Base-by-base conservation (phyloP, 352 stramenopile genomes). In the Ophiocytium majus region DNA sequence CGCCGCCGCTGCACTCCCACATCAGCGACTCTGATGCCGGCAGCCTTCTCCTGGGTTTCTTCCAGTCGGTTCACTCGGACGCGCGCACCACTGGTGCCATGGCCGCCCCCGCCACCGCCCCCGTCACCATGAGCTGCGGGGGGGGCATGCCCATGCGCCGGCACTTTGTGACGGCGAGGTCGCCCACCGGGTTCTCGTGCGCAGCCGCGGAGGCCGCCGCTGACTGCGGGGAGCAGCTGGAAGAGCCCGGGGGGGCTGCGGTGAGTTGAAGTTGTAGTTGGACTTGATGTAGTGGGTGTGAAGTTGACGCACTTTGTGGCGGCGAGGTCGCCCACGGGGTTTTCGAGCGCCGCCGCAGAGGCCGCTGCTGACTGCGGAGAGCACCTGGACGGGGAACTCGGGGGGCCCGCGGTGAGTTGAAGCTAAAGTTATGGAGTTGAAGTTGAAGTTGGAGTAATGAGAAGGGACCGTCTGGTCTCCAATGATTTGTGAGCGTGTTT, bases 1-100 rank as follows among this genome's bases (percentile, higher is more conserved):
- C 14, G 43, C 5, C 43, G 43, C 43, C 5, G 43, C 5, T 5
- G 5, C 43, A 14, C 14, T 57, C 43, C 43, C 14, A 5, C 32
- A 78, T 78, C 35, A 78, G 66, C 66, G 66, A 78, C 35, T 78
- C 66, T 78, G 66, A 78, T 43, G 66, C 66, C 5, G 66, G 66
- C 32, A 78, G 66, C 35, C 35, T 78, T 5, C 66, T 78, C 5
- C 35, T 78, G 35, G 66, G 66, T 43, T 78, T 78, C 66, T 78
- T 78, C 35, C 5, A 78, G 66, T 78, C 66, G 5, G 66, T 78
- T 5, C 66, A 78, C 5, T 78, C 35, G 5, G 66, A 78, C 5
- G 28, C 23, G 57, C 23, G 28, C 19, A 28, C 19, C 57, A 71
- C 19, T 71, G 23, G 28, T 71, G 19, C 23, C 19, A 28, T 71